Evolutionary conservation across 1,284 basidiomycete species (phyloP).

Genomic region (Volvariella volvacea): DNA sequence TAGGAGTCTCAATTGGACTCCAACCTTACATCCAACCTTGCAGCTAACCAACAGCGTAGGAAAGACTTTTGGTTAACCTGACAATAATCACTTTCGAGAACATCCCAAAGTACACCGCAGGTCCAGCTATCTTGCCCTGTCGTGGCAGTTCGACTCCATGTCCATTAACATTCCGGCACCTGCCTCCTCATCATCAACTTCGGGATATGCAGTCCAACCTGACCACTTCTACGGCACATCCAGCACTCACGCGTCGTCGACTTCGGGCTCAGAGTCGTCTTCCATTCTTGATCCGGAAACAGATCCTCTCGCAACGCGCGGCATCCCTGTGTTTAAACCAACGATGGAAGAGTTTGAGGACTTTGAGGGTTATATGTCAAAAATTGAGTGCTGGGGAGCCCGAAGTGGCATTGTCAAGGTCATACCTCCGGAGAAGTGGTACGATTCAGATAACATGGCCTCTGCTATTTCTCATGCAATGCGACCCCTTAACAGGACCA

Average conservation of each 20-base stretch:
- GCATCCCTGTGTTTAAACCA: slow-evolving; percentile 92
- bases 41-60: too few relatives aligned
- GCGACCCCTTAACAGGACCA: slow-evolving; percentile 43
- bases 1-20: too few relatives aligned
- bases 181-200: slow-evolving; percentile 50
- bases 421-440: slow-evolving; percentile 92
- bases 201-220: slow-evolving; percentile 54
- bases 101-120: too few relatives aligned
- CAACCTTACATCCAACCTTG: too few relatives aligned
- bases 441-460: slow-evolving; percentile 22
- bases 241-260: slow-evolving; percentile 43
- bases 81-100: too few relatives aligned
- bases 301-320: slow-evolving; percentile 78
- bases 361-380: slow-evolving; percentile 84
- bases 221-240: slow-evolving; percentile 74
- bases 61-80: too few relatives aligned
- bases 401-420: slow-evolving; percentile 90
- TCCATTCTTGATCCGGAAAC: slow-evolving; percentile 72
- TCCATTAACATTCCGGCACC: too few relatives aligned
- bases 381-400: slow-evolving; percentile 82
- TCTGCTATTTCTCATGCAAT: slow-evolving; percentile 4
- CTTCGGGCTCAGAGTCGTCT: slow-evolving; percentile 51
- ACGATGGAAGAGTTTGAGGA: slow-evolving; percentile 84
- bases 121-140: too few relatives aligned
- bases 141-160: too few relatives aligned